These are phyloP conservation scores for Croton setiger DNA, from an alignment of 441 rosid species.

Conservation along the genomic window DNA sequence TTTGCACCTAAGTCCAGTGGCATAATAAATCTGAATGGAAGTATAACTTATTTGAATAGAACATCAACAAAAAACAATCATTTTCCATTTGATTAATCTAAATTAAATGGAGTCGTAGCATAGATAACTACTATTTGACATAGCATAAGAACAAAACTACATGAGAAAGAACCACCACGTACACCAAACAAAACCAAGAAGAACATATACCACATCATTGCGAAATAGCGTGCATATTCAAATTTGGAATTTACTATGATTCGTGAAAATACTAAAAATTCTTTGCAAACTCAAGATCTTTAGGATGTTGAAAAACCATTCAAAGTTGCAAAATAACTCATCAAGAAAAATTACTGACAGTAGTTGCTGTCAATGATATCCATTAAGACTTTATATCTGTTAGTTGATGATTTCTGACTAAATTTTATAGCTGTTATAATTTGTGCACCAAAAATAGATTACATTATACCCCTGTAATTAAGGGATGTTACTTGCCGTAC, in stretches of 20 bases:
- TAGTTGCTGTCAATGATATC: not conserved
- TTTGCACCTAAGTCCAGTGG: slow-evolving; percentile 99
- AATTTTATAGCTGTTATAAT: too few species aligned
- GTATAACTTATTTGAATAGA: slow-evolving; percentile 34
- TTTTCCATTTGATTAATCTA: slow-evolving; percentile 9
- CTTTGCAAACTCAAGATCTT: not conserved
- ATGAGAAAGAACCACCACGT: not conserved
- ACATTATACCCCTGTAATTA: too few species aligned
- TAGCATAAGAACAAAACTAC: not conserved
- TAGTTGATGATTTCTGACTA: too few species aligned
- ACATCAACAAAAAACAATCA: slow-evolving; percentile 9
- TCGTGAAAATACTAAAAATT: not conserved
- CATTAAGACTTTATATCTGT: too few species aligned
- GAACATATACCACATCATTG: slow-evolving; percentile 3
- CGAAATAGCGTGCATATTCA: not conserved
- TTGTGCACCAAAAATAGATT: too few species aligned
- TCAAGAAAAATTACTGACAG: not conserved
- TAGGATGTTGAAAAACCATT: not conserved
- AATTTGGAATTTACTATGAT: not conserved
- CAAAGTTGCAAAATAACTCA: not conserved
- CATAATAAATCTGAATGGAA: slow-evolving; percentile 90
- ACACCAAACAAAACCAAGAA: not conserved
- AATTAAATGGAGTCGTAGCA: not conserved
- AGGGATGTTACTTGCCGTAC: too few species aligned
- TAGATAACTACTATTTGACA: not conserved